These are phyloP conservation scores for Heliophila coronopifolia DNA, from an alignment of 441 rosid genomes.

Conservation along the genomic window DNA sequence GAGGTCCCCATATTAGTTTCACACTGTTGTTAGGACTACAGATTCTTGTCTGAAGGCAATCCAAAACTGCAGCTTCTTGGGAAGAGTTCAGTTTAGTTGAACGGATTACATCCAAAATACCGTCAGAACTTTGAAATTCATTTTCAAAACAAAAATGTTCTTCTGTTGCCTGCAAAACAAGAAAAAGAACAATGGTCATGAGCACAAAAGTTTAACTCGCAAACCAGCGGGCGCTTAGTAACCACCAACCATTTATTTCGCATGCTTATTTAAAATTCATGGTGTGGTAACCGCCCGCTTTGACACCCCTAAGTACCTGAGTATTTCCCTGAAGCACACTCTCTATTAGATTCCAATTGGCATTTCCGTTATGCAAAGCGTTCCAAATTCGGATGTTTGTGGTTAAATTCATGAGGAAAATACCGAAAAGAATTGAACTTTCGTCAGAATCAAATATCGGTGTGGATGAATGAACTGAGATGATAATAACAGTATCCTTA, in stretches of 20 bases:
- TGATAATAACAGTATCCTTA: neutral
- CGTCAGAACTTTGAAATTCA: neutral
- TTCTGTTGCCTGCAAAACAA: neutral
- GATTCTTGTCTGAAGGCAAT: constrained; percentile 27
- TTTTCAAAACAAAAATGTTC: neutral
- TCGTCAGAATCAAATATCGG: neutral
- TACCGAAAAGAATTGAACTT: constrained; percentile 13
- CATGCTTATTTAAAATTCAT: too few species aligned
- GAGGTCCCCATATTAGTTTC: constrained; percentile 65
- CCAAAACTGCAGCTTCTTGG: constrained; percentile 33
- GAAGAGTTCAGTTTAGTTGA: constrained; percentile 33
- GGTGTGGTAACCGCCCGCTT: too few species aligned
- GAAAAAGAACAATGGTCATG: neutral
- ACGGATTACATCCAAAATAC: neutral
- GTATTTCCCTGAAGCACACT: constrained; percentile 30
- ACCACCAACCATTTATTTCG: too few species aligned
- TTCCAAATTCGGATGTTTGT: constrained; percentile 53
- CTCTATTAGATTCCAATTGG: constrained; percentile 29
- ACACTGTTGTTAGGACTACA: constrained; percentile 37
- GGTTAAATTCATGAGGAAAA: constrained; percentile 35
- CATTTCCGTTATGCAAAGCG: constrained; percentile 30
- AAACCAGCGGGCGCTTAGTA: too few species aligned
- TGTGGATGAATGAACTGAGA: constrained; percentile 2
- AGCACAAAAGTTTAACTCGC: too few species aligned
- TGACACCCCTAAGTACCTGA: neutral